Conservation (phyloP, 768 basidiomycete species). For the Kwoniella dejecticola region DNA sequence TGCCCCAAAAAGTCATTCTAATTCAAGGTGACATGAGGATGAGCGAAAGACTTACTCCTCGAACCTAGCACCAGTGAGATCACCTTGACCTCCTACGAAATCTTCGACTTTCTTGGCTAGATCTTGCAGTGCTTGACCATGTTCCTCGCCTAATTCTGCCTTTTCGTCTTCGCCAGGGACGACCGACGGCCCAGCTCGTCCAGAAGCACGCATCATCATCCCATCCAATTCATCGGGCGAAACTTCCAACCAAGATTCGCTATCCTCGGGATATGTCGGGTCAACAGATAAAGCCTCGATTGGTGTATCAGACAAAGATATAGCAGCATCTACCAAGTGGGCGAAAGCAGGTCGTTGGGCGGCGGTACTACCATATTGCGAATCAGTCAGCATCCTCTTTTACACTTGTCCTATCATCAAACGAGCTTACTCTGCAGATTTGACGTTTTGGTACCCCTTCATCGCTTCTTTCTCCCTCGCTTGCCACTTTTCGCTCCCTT, state of each 20-base stretch:
- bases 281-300: conserved; percentile 40
- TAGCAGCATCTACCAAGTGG: conserved; percentile 66
- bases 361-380: conserved; percentile 58
- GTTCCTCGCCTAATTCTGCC: conserved; percentile 64
- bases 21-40: too few relatives aligned
- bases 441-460: conserved; percentile 65
- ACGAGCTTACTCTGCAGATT: conserved; percentile 68
- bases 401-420: not conserved
- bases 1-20: too few relatives aligned
- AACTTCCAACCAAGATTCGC: conserved; percentile 84
- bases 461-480: conserved; percentile 71
- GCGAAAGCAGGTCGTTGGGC: conserved; percentile 75
- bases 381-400: not conserved
- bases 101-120: conserved; percentile 81
- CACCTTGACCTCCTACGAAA: conserved; percentile 90
- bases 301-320: conserved; percentile 57
- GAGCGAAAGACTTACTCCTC: conserved; percentile 82
- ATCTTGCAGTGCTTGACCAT: conserved; percentile 70
- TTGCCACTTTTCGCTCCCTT: conserved; percentile 78
- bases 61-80: conserved; percentile 83
- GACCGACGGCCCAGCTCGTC: conserved; percentile 62
- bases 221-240: conserved; percentile 74
- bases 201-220: conserved; percentile 60
- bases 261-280: conserved; percentile 62
- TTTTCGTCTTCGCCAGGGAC: conserved; percentile 47